phyloP scores from a whole-genome alignment of 495 filamentous ascomycete species.

The Achaetomiella virescens region DNA sequence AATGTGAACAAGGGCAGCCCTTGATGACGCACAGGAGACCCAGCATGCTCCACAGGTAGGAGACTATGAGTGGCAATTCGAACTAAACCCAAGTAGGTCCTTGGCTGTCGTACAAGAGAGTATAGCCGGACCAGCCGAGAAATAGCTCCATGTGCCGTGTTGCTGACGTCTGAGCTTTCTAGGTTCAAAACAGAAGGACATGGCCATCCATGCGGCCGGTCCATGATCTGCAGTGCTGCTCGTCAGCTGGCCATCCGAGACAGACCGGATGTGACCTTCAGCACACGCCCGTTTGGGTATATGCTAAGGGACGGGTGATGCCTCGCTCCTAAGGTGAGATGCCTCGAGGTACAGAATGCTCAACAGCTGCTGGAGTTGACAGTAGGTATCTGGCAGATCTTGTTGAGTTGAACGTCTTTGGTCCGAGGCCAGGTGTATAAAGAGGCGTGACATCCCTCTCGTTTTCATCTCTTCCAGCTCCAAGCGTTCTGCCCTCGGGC shows the following conservation, averaged over 20 bases:
- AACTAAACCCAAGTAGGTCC: neutral
- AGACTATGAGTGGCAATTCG: neutral
- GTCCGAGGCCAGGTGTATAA: neutral
- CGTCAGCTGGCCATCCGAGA: constrained; percentile 12
- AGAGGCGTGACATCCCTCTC: neutral
- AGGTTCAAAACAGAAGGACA: neutral
- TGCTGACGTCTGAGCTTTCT: neutral
- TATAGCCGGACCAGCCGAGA: neutral
- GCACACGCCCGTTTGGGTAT: neutral
- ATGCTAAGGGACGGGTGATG: neutral
- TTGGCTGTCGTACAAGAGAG: neutral
- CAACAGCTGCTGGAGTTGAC: neutral
- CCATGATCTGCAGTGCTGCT: neutral
- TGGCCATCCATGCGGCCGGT: neutral
- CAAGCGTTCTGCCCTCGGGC: neutral
- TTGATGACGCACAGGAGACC: neutral
- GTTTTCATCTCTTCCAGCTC: neutral
- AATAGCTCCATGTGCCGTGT: neutral
- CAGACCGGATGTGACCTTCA: constrained; percentile 14
- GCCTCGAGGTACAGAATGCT: neutral
- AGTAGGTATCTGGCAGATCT: neutral
- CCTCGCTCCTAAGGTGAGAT: neutral
- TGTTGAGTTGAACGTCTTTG: neutral
- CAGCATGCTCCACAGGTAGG: neutral
- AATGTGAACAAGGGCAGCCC: neutral